Conservation (phyloP, 2,329 filamentous ascomycete genomes). For the Ophiostoma ulmi region DNA sequence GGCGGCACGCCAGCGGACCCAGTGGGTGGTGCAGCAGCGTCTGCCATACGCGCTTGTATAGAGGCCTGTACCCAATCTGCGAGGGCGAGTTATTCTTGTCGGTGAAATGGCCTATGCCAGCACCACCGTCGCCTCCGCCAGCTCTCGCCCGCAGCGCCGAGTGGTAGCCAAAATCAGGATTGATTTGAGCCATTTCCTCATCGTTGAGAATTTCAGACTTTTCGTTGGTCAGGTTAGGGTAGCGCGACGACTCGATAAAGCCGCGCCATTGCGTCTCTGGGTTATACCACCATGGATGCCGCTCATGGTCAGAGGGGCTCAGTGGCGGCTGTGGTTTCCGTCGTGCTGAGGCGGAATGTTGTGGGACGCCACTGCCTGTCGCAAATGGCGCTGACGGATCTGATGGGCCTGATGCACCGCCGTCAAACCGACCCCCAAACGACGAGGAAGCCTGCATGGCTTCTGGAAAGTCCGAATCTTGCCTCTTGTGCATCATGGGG, state of each 20-base stretch:
- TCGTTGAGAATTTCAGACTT: constrained; percentile 46
- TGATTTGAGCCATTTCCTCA: constrained; percentile 41
- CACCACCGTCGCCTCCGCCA: constrained; percentile 40
- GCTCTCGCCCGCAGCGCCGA: constrained; percentile 27
- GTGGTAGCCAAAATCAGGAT: constrained; percentile 43
- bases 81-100: constrained; percentile 9
- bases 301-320: not conserved
- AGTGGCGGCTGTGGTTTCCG: constrained; percentile 2
- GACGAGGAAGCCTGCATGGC: not conserved
- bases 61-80: constrained; percentile 24
- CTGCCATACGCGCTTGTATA: constrained; percentile 57
- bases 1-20: constrained; percentile 75
- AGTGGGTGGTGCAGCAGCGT: constrained; percentile 74
- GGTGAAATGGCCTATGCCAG: constrained; percentile 28
- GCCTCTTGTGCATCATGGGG: not conserved
- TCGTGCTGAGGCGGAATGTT: not conserved
- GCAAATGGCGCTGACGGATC: not conserved
- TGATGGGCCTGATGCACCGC: not conserved
- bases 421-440: not conserved
- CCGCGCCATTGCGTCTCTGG: constrained; percentile 46
- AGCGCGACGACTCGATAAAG: constrained; percentile 51
- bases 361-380: constrained; percentile 3
- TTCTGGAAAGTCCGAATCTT: not conserved
- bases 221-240: constrained; percentile 45
- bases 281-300: constrained; percentile 27